phyloP scores from a whole-genome alignment of 305 asterid genomes.

The Solanum aculeatissimum region DNA sequence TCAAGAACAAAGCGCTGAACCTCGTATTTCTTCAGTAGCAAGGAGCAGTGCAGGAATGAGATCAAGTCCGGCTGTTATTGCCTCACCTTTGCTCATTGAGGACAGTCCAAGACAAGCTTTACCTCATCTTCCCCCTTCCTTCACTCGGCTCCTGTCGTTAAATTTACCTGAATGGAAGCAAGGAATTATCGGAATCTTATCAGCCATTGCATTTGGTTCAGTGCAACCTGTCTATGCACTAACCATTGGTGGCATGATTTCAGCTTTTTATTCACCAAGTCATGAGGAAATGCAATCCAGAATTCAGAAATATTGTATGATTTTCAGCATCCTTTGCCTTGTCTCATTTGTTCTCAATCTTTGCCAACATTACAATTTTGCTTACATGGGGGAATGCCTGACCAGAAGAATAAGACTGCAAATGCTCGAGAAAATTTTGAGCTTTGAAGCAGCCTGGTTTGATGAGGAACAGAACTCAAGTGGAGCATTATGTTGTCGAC shows the following conservation, averaged over 20 bases:
- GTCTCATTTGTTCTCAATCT: conserved; percentile 47
- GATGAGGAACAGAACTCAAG: conserved; percentile 66
- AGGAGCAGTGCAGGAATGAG: conserved; percentile 47
- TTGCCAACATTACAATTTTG: conserved; percentile 69
- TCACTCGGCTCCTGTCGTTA: conserved; percentile 33
- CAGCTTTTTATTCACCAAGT: conserved; percentile 49
- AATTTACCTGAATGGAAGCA: conserved; percentile 76
- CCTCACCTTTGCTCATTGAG: conserved; percentile 28
- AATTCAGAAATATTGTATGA: conserved; percentile 34
- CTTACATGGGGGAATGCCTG: conserved; percentile 69
- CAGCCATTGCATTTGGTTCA: conserved; percentile 57
- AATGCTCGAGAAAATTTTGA: conserved; percentile 51
- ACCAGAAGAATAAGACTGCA: conserved; percentile 45
- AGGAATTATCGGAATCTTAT: conserved; percentile 45
- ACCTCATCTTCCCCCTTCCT: conserved; percentile 43
- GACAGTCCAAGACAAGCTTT: neutral
- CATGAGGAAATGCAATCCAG: conserved; percentile 52
- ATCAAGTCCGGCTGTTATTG: conserved; percentile 46
- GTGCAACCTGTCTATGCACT: conserved; percentile 79
- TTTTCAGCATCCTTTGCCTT: conserved; percentile 47
- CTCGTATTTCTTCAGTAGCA: conserved; percentile 24
- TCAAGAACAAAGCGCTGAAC: conserved; percentile 31
- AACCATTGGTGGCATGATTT: conserved; percentile 70
- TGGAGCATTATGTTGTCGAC: conserved; percentile 43
- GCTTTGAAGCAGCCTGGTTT: conserved; percentile 76